Percentiles rank a stretch among this genome's conserved stretches.
Conservation (phyloP, 2,329 filamentous ascomycete genomes). For the Sporothrix inflata region DNA sequence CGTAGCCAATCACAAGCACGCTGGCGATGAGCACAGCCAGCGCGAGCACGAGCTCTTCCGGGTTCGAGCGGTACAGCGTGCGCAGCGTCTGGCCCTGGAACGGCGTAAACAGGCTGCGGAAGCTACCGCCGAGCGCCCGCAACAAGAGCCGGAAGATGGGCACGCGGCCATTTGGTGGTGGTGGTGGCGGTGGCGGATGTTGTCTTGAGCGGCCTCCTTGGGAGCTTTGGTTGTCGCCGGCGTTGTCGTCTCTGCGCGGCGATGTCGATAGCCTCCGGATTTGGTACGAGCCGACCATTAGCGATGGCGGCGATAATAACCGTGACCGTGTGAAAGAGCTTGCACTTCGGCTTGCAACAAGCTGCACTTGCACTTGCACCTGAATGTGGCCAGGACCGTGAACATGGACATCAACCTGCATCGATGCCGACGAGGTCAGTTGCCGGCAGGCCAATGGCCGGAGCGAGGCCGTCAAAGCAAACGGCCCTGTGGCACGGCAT, state of each 20-base stretch:
- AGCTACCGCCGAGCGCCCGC: constrained; percentile 39
- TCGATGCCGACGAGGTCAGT: neutral
- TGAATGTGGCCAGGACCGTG: neutral
- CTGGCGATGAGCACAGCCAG: constrained; percentile 46
- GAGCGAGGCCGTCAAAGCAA: neutral
- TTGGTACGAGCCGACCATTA: neutral
- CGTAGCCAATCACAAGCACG: constrained; percentile 44
- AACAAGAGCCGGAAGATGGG: constrained; percentile 40
- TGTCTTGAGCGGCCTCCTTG: neutral
- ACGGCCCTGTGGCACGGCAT: neutral
- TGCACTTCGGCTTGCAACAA: neutral
- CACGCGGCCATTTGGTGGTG: constrained; percentile 25
- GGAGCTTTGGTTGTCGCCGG: neutral
- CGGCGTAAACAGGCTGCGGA: constrained; percentile 44
- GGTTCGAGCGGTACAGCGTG: constrained; percentile 47
- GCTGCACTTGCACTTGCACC: neutral
- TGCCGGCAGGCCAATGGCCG: neutral
- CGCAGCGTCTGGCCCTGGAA: constrained; percentile 46
- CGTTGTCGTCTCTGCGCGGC: neutral
- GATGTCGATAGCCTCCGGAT: constrained; percentile 22
- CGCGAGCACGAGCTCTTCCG: constrained; percentile 49
- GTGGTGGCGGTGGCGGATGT: neutral
- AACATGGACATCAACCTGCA: neutral
- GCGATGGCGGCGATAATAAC: neutral
- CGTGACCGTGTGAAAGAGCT: neutral